A percentile compares a stretch with the other conserved stretches of the same genome.
Evolutionary conservation across 1,284 basidiomycete genomes (phyloP).

Genomic region (Fomes fomentarius): DNA sequence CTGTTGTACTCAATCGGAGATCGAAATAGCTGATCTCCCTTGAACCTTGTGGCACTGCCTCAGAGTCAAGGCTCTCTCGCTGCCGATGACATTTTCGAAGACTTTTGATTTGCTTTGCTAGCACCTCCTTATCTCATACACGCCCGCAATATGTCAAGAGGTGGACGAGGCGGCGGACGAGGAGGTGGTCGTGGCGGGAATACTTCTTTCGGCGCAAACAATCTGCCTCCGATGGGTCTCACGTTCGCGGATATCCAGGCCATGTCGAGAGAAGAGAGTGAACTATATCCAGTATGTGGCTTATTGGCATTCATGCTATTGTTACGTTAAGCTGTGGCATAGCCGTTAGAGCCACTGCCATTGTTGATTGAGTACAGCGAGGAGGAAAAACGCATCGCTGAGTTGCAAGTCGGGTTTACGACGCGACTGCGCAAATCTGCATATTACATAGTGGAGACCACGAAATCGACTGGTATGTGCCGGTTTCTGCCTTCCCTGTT

Average conservation of each 20-base stretch:
- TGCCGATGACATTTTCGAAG: too few relatives aligned
- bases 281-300: conserved; percentile 73
- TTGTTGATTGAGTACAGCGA: conserved; percentile 63
- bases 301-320: not conserved
- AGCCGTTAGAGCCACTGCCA: conserved; percentile 64
- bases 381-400: conserved; percentile 65
- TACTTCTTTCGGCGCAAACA: conserved; percentile 40
- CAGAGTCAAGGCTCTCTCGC: too few relatives aligned
- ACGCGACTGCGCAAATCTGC: conserved; percentile 63
- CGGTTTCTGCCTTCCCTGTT: not conserved
- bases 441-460: conserved; percentile 72
- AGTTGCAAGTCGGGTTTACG: conserved; percentile 69
- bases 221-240: conserved; percentile 74
- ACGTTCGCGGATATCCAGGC: conserved; percentile 78
- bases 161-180: conserved; percentile 46
- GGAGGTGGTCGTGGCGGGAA: too few relatives aligned
- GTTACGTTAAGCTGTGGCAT: conserved; percentile 22
- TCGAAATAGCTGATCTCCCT: too few relatives aligned
- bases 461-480: conserved; percentile 65
- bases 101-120: too few relatives aligned
- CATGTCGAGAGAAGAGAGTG: conserved; percentile 72
- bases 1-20: too few relatives aligned
- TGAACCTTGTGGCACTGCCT: too few relatives aligned
- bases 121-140: too few relatives aligned
- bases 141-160: conserved; percentile 58